Evolutionary conservation across 1,284 basidiomycete species (phyloP).

Genomic region (Singerocomus inundabilis): DNA sequence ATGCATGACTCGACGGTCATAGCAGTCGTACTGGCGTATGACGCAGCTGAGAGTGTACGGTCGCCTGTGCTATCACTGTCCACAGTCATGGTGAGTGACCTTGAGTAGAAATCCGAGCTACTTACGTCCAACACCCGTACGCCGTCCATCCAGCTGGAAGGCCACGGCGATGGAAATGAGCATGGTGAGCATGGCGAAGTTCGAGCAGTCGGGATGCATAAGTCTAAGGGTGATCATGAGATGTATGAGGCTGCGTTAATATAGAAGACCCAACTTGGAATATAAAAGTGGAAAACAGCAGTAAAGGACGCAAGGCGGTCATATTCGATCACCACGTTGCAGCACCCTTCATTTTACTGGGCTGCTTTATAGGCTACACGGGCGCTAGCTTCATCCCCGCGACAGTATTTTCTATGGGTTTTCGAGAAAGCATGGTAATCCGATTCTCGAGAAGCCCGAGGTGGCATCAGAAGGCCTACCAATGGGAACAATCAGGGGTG

Average conservation of each 20-base stretch:
- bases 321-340: conserved; percentile 3
- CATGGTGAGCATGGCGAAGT: not conserved
- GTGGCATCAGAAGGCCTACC: not conserved
- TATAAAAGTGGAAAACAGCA: not conserved
- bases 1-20: conserved; percentile 71
- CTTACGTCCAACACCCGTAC: conserved; percentile 64
- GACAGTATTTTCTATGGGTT: too few species aligned
- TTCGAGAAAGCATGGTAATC: not conserved
- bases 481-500: not conserved
- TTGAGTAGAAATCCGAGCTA: conserved; percentile 2
- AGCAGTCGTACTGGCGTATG: conserved; percentile 42
- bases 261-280: conserved; percentile 8
- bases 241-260: not conserved
- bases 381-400: not conserved
- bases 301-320: conserved; percentile 2
- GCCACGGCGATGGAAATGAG: not conserved
- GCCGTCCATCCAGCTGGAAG: conserved; percentile 21
- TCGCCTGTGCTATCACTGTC: conserved; percentile 49
- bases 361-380: conserved; percentile 3
- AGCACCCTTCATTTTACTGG: not conserved
- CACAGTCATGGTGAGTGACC: not conserved
- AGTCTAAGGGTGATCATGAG: conserved; percentile 2
- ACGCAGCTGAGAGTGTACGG: conserved; percentile 51
- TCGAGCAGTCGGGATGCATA: conserved; percentile 1
- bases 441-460: not conserved